A percentile compares a stretch with the other conserved stretches of the same genome.
Conservation (phyloP, 768 basidiomycete species). For the Mycena leptocephala region DNA sequence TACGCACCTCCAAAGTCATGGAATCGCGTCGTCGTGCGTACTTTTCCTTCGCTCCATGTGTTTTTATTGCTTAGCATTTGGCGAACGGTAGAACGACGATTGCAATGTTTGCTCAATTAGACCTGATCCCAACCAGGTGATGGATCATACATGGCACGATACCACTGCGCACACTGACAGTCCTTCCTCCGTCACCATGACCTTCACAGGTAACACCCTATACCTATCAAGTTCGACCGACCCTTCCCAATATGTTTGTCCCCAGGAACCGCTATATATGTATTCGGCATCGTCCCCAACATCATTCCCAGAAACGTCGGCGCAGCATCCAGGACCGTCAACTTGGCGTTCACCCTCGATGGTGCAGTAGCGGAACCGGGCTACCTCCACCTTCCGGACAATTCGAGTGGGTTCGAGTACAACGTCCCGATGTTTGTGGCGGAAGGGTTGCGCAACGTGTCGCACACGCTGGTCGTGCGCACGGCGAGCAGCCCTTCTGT, state of each 20-base stretch:
- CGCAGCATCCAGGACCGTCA: background rate
- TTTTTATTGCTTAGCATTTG: background rate
- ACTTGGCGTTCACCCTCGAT: background rate
- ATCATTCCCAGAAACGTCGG: background rate
- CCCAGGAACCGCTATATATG: background rate
- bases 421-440: background rate
- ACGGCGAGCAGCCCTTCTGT: background rate
- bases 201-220: background rate
- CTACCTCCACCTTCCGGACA: background rate
- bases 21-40: background rate
- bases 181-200: background rate
- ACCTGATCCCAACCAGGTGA: background rate
- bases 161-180: background rate
- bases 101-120: background rate
- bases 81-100: background rate
- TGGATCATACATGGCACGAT: constrained; percentile 4
- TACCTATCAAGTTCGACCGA: background rate
- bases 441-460: background rate
- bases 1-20: background rate
- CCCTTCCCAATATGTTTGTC: background rate
- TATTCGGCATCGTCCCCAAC: constrained; percentile 2
- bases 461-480: background rate
- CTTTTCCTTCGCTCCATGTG: background rate
- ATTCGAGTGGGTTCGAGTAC: background rate
- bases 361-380: too few relatives aligned